Conservation (phyloP, 768 basidiomycete species). For the Pholiota molesta region DNA sequence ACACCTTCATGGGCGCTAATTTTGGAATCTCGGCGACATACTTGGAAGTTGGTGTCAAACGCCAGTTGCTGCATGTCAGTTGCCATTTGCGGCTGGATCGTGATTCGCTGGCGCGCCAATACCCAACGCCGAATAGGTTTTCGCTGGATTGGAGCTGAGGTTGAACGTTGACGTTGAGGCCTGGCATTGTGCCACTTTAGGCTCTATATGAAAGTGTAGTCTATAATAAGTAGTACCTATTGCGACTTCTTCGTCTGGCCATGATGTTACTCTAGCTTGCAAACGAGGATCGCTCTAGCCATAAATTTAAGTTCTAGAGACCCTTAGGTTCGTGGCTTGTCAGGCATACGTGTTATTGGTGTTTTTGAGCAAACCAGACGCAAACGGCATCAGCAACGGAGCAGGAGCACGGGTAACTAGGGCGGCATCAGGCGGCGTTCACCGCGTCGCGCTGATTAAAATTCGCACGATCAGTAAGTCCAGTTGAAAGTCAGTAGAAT, state of each 20-base stretch:
- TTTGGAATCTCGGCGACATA: background rate
- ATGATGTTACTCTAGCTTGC: too few species aligned
- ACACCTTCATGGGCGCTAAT: background rate
- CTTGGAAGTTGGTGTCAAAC: background rate
- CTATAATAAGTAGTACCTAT: too few species aligned
- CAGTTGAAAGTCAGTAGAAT: background rate
- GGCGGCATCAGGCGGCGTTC: background rate
- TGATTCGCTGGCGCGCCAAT: background rate
- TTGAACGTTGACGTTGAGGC: too few species aligned
- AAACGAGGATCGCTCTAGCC: too few species aligned
- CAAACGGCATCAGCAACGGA: background rate
- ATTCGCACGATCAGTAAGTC: background rate
- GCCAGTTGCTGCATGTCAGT: background rate
- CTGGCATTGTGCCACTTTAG: too few species aligned
- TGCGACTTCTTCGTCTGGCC: too few species aligned
- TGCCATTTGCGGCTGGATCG: background rate
- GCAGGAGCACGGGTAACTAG: background rate
- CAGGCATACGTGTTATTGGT: too few species aligned
- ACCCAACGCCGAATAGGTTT: background rate
- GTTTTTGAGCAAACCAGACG: background rate
- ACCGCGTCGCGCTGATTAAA: background rate
- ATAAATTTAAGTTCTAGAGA: too few species aligned
- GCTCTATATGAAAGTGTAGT: too few species aligned
- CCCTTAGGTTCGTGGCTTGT: too few species aligned
- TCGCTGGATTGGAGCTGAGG: too few species aligned